Evolutionary conservation across 106 monocot species (phyloP), one percentile per base, ranked within the genome.

Genomic region (Dendrobium nobile): DNA sequence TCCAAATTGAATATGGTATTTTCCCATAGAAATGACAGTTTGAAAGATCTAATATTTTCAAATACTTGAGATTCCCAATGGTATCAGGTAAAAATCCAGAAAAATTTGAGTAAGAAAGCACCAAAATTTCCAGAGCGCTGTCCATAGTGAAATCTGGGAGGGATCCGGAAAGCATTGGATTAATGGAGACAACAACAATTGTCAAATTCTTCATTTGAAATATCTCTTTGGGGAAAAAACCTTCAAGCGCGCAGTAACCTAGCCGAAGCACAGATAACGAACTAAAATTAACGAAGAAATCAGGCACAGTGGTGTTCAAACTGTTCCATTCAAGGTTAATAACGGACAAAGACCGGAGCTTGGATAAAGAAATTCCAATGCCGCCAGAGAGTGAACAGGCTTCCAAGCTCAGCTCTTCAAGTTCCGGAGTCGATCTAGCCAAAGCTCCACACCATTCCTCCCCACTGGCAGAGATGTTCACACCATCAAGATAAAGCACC

Each of bases 341-440:
- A 5, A 84, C 22, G 0, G 58, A 77, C 47, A 90, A 75, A 61
- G 64, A 78, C 0, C 51, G 77, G 40, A 93, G 85, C 27, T 72
- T 44, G 0, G 78, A 72, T 15, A 93, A 72, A 0, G 88, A 87
- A 1, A 73, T 11, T 27, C 84, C 76, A 20, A 92, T 73, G 9
- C 88, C 88, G 5, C 86, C 90, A 1, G 74, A 67, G 18, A 92
- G 86, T 9, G 86, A 90, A 51, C 92, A 92, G 1, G 78, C 82
- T 4, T 33, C 20, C 84, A 92, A 76, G 79, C 92, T 90, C 79
- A 92, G 79, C 13, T 11, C 77, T 8, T 42, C 79, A 80, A 93
- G 77, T 9, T 55, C 47, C 3, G 90, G 85, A 31, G 83, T 67
- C 13, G 80, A 86, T 37, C 27, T 67, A 37, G 88, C 65, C 75